A percentile compares a stretch with the other conserved stretches of the same genome.
phyloP scores from a whole-genome alignment of 2,329 filamentous ascomycete genomes.

The Alternaria incomplexa region DNA sequence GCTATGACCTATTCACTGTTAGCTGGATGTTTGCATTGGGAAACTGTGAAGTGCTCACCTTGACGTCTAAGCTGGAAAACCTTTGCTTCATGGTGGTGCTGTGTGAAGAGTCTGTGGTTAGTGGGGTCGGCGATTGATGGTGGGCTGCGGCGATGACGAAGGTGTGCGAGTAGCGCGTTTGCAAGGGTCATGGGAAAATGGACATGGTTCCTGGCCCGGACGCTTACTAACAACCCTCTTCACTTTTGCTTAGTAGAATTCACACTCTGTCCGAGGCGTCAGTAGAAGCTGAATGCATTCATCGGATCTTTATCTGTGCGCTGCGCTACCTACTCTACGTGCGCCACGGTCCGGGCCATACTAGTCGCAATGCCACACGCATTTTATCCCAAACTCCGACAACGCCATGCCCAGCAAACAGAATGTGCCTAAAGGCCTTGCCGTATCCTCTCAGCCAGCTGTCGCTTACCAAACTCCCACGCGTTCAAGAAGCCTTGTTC shows the following conservation, averaged over 20 bases:
- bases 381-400: slow-evolving; percentile 32
- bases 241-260: not conserved
- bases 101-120: slow-evolving; percentile 36
- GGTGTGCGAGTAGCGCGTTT: slow-evolving; percentile 24
- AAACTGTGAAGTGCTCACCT: slow-evolving; percentile 52
- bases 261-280: not conserved
- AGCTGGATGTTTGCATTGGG: not conserved
- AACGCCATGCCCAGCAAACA: slow-evolving; percentile 35
- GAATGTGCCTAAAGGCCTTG: slow-evolving; percentile 62
- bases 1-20: slow-evolving; percentile 74
- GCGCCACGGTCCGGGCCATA: slow-evolving; percentile 12
- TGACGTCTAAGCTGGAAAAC: slow-evolving; percentile 80
- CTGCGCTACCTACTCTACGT: slow-evolving; percentile 15
- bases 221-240: slow-evolving; percentile 15
- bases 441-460: slow-evolving; percentile 87
- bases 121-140: slow-evolving; percentile 27
- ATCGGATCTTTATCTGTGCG: slow-evolving; percentile 4
- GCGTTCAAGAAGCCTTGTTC: slow-evolving; percentile 95
- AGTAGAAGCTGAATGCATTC: slow-evolving; percentile 13
- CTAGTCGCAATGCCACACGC: slow-evolving; percentile 22
- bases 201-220: slow-evolving; percentile 12
- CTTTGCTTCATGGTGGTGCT: slow-evolving; percentile 72
- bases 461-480: slow-evolving; percentile 91
- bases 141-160: slow-evolving; percentile 39
- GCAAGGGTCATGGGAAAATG: slow-evolving; percentile 30